phyloP scores from a whole-genome alignment of 2,329 filamentous ascomycete genomes.

The Paecilomyces niveus region DNA sequence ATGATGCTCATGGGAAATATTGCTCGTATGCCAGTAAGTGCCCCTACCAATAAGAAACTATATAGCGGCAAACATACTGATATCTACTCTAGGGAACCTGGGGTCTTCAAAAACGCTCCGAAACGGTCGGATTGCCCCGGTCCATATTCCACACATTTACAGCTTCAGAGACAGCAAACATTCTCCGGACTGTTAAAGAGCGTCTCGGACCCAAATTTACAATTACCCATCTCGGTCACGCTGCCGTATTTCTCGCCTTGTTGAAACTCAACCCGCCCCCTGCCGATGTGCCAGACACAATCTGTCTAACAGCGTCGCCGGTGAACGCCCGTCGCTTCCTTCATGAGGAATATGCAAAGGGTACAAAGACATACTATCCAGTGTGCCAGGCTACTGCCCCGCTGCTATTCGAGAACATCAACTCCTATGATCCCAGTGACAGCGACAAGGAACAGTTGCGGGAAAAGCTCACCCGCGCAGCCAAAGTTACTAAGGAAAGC shows the following conservation, averaged over 20 bases:
- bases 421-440: background rate
- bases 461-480: constrained; percentile 1
- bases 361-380: constrained; percentile 2
- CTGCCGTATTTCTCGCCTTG: constrained; percentile 3
- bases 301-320: background rate
- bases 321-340: constrained; percentile 4
- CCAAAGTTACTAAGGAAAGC: background rate
- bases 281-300: background rate
- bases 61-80: background rate
- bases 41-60: background rate
- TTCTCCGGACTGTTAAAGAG: constrained; percentile 1
- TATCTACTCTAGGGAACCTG: background rate
- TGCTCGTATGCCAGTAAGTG: background rate
- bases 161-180: background rate
- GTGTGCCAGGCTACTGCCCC: background rate
- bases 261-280: constrained; percentile 1
- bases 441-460: constrained; percentile 2
- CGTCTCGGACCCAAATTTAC: background rate
- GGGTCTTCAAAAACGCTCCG: background rate
- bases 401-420: constrained; percentile 1
- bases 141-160: constrained; percentile 5
- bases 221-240: constrained; percentile 2
- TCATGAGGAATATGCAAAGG: background rate
- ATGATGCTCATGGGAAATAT: background rate
- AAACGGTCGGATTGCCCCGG: background rate